Base-by-base conservation (phyloP, 768 basidiomycete species). In the Suillus discolor region DNA sequence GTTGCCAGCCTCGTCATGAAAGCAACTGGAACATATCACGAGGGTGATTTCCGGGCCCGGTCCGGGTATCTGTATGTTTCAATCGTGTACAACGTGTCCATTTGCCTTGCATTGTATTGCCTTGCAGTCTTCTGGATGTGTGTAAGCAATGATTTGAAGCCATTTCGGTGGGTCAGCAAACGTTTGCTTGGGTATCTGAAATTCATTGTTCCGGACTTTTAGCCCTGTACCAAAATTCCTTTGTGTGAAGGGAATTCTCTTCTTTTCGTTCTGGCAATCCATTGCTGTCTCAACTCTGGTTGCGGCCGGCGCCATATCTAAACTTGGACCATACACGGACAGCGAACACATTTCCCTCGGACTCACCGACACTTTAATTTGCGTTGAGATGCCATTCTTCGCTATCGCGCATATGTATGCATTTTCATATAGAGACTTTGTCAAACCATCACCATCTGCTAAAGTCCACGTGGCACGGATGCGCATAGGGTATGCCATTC, bases 221-320 rank as follows among this genome's bases (percentile, higher is more conserved):
- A 91, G 97, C 13, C 95, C 95, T 0, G 87, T 96, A 70, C 95
- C 97, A 3, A 99, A 99, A 77, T 99, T 99, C 78, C 88, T 99
- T 34, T 99, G 96, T 74, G 96, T 99, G 70, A 99, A 99, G 75
- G 97, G 97, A 54, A 95, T 99, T 70, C 84, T 99, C 25, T 98
- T 98, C 83, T 97, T 97, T 78, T 96, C 93, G 2, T 99, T 99
- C 81, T 99, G 97, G 97, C 97, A 99, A 75, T 88, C 92, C 25
- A 85, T 97, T 60, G 86, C 73, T 55, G 86, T 99, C 60, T 96
- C 95, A 38, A 85, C 93, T 71, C 84, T 98, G n/a, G 97, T 96
- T 57, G 91, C 94, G 2, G 83, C 90, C 0, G 85, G 89, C 11
- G 84, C 82, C 60, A 93, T 99, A 74, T 88, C 81, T 42, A 84